Conservation (phyloP, 805 yeast genomes). For the Saturnispora dispora region DNA sequence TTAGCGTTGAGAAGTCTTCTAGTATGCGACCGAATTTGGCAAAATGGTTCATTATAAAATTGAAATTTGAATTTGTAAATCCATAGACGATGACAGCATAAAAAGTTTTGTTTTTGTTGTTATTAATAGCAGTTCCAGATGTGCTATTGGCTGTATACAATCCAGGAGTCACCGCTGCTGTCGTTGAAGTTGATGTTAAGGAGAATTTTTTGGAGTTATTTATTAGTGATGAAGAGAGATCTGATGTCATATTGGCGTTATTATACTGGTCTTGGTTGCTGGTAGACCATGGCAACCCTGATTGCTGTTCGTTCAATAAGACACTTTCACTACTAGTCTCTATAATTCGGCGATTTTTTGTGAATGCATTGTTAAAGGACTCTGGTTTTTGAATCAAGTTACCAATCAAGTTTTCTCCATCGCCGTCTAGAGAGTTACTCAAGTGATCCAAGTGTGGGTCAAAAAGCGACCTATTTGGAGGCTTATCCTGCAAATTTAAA, state of each 20-base stretch:
- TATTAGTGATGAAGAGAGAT: constrained; percentile 31
- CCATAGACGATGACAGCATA: constrained; percentile 66
- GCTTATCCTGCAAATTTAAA: constrained; percentile 29
- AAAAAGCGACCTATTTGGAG: constrained; percentile 42
- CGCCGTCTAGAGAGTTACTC: constrained; percentile 30
- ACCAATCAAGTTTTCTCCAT: constrained; percentile 16
- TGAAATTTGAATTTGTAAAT: constrained; percentile 1
- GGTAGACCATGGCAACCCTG: background rate
- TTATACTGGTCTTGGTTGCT: background rate
- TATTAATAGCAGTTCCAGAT: constrained; percentile 21
- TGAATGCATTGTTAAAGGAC: constrained; percentile 37
- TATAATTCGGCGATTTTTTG: constrained; percentile 19
- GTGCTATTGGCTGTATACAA: constrained; percentile 38
- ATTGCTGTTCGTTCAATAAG: constrained; percentile 4
- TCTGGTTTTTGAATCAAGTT: constrained; percentile 36
- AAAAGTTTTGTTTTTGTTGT: constrained; percentile 42
- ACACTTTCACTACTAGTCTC: constrained; percentile 11
- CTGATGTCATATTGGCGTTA: background rate
- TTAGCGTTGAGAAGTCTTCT: constrained; percentile 10
- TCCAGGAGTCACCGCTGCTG: constrained; percentile 77
- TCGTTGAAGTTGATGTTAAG: background rate
- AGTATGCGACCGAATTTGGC: constrained; percentile 11
- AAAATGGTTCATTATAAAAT: constrained; percentile 8
- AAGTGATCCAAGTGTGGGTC: constrained; percentile 30
- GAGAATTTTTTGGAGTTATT: background rate